Conservation (phyloP, 2,329 filamentous ascomycete species). For the Neonectria neomacrospora region DNA sequence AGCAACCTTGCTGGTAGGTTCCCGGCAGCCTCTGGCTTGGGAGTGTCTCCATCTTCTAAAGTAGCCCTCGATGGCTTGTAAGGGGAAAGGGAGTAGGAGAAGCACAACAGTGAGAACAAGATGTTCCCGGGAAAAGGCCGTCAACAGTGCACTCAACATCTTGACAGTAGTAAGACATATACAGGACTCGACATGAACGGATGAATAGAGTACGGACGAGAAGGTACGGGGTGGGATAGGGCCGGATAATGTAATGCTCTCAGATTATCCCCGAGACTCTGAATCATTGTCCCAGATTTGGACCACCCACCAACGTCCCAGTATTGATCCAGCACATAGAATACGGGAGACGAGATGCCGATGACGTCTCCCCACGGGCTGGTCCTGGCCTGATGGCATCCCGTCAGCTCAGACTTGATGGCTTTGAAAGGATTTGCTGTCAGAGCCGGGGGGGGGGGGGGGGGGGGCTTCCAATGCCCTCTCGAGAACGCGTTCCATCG, state of each 20-base stretch:
- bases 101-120: constrained; percentile 32
- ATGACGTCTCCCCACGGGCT: constrained; percentile 19
- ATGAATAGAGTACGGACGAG: constrained; percentile 27
- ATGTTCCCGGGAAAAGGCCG: constrained; percentile 33
- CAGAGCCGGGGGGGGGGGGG: constrained; percentile 11
- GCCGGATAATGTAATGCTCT: constrained; percentile 38
- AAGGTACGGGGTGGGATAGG: constrained; percentile 28
- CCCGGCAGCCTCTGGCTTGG: constrained; percentile 39
- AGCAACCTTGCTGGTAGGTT: constrained; percentile 35
- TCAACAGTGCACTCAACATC: constrained; percentile 34
- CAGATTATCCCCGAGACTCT: constrained; percentile 40
- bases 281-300: constrained; percentile 44
- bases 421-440: constrained; percentile 20
- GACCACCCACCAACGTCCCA: constrained; percentile 29
- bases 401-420: constrained; percentile 24
- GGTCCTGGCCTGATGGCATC: constrained; percentile 19
- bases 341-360: constrained; percentile 7
- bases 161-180: constrained; percentile 15
- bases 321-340: constrained; percentile 13
- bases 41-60: constrained; percentile 33
- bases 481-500: constrained; percentile 11
- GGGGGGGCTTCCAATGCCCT: constrained; percentile 14
- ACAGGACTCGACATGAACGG: constrained; percentile 11
- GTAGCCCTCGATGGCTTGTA: constrained; percentile 27
- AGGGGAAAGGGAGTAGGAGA: constrained; percentile 32